phyloP scores from a whole-genome alignment of 176 grass and related monocot species.

The Musa schizocarpa region DNA sequence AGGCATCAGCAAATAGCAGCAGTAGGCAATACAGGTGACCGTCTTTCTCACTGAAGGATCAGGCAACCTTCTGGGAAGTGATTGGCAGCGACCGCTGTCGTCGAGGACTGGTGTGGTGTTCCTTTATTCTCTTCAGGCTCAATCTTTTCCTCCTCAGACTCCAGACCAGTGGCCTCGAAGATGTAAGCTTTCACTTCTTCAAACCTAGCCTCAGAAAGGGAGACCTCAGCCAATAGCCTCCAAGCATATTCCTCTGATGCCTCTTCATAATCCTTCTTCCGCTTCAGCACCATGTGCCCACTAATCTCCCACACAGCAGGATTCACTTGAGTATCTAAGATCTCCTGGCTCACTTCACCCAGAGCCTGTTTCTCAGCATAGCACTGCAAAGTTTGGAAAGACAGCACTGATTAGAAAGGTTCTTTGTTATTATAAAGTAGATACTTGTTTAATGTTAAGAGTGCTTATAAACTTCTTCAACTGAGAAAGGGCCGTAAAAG shows the following conservation, averaged over 20 bases:
- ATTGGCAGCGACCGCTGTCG: conserved; percentile 6
- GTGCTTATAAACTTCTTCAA: not conserved
- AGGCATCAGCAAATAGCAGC: not conserved
- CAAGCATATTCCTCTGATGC: conserved; percentile 76
- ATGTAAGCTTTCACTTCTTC: conserved; percentile 79
- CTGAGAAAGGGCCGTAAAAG: not conserved
- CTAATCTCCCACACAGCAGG: conserved; percentile 98
- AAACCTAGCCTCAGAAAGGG: conserved; percentile 81
- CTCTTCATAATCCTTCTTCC: conserved; percentile 65
- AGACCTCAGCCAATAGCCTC: conserved; percentile 80
- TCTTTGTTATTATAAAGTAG: not conserved
- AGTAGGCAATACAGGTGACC: not conserved
- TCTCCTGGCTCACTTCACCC: conserved; percentile 75
- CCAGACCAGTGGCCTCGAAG: conserved; percentile 58
- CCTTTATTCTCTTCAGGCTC: conserved; percentile 15
- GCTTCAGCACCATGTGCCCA: conserved; percentile 92
- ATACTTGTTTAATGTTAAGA: not conserved
- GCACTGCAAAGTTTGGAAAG: conserved; percentile 35
- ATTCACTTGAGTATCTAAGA: conserved; percentile 95
- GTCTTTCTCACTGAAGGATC: conserved; percentile 47
- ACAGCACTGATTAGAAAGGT: not conserved
- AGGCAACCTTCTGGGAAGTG: conserved; percentile 66
- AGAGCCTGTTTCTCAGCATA: conserved; percentile 97
- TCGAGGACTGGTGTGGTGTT: conserved; percentile 13
- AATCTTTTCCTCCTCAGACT: conserved; percentile 23